phyloP scores from a whole-genome alignment of 768 basidiomycete species.

The Tulasnella sp. region DNA sequence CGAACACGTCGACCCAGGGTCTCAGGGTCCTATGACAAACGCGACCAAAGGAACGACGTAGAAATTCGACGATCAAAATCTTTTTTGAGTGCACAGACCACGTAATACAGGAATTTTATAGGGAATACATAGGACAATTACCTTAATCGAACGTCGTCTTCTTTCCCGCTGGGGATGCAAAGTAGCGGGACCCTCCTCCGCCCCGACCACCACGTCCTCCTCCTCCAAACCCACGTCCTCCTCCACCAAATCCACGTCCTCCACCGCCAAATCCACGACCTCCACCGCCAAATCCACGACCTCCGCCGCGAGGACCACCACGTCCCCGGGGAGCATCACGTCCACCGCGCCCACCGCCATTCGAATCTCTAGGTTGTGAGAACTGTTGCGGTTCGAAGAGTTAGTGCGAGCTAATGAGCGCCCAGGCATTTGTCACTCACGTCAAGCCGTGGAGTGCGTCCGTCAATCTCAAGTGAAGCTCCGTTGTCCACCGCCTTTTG shows the following conservation, averaged over 20 bases:
- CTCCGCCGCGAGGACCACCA: conserved; percentile 34
- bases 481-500: conserved; percentile 71
- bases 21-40: conserved; percentile 1
- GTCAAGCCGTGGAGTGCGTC: conserved; percentile 77
- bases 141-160: conserved; percentile 51
- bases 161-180: conserved; percentile 61
- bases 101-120: background rate
- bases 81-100: background rate
- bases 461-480: conserved; percentile 71
- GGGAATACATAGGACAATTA: background rate
- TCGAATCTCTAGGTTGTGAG: conserved; percentile 69
- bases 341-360: conserved; percentile 37
- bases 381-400: conserved; percentile 37
- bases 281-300: conserved; percentile 36
- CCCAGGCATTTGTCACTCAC: background rate
- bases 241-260: conserved; percentile 37
- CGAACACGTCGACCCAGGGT: conserved; percentile 14
- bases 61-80: background rate
- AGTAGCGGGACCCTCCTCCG: conserved; percentile 32
- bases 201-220: conserved; percentile 42
- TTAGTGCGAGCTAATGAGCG: conserved; percentile 29
- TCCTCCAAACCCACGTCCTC: conserved; percentile 36
- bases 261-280: conserved; percentile 39
- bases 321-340: conserved; percentile 39
- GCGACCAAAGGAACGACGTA: conserved; percentile 6